Evolutionary conservation across 2,329 filamentous ascomycete genomes (phyloP).

Genomic region (Zymoseptoria tritici): DNA sequence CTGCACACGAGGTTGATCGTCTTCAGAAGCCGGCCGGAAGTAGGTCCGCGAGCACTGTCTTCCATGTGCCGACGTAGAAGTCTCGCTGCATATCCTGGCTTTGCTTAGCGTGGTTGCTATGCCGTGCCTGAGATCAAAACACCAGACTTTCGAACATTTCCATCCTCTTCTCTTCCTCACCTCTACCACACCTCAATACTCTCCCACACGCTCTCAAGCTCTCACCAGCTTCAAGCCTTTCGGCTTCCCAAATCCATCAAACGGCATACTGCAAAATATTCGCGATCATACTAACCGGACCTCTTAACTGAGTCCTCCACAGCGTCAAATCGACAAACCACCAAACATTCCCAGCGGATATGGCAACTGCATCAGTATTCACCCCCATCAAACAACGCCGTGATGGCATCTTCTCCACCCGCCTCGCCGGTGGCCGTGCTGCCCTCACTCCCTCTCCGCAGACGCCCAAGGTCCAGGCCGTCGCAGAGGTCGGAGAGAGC

Average conservation of each 20-base stretch:
- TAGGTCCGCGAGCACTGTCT: background rate
- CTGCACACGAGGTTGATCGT: too few species aligned
- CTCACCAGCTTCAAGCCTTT: slow-evolving; percentile 18
- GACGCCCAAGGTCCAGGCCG: slow-evolving; percentile 56
- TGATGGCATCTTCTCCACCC: slow-evolving; percentile 81
- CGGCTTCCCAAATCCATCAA: slow-evolving; percentile 18
- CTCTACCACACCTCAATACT: slow-evolving; percentile 16
- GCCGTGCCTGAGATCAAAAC: background rate
- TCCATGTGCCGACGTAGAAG: too few species aligned
- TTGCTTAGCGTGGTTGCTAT: too few species aligned
- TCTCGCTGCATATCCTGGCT: too few species aligned
- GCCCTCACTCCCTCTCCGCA: slow-evolving; percentile 88
- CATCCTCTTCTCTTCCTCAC: background rate
- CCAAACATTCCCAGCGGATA: slow-evolving; percentile 39
- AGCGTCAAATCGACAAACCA: slow-evolving; percentile 20
- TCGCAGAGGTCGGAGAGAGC: slow-evolving; percentile 54
- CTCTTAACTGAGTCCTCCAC: slow-evolving; percentile 32
- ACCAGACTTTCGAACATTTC: background rate
- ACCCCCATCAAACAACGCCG: slow-evolving; percentile 87
- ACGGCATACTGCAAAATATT: slow-evolving; percentile 32
- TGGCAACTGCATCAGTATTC: slow-evolving; percentile 77
- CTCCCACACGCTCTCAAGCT: slow-evolving; percentile 15
- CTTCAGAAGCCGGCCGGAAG: background rate
- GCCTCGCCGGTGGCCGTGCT: slow-evolving; percentile 89
- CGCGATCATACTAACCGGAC: slow-evolving; percentile 32